Evolutionary conservation across 306 rosid species (phyloP).

Genomic region (Vachellia collinsii): DNA sequence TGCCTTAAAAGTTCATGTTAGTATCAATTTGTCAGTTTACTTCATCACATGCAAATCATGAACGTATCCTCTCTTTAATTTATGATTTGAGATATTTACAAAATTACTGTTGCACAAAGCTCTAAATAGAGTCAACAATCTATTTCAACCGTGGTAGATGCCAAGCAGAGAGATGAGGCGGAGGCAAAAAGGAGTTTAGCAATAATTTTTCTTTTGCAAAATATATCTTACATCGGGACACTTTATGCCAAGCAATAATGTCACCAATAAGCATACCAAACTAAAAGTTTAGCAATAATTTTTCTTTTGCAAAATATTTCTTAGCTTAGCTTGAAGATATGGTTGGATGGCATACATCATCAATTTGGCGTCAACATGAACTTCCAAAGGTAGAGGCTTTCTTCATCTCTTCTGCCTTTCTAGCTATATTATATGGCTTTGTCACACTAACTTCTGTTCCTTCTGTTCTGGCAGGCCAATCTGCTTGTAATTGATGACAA

Average conservation of each 20-base stretch:
- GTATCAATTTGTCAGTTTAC: conserved; percentile 41
- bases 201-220: no score
- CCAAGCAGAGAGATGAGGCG: no score
- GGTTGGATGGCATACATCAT: conserved; percentile 99
- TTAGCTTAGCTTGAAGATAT: conserved; percentile 72
- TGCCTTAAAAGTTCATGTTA: conserved; percentile 88
- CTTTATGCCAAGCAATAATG: no score
- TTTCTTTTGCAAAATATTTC: conserved; percentile 39
- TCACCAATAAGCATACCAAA: conserved; percentile 19
- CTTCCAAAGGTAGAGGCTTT: conserved; percentile 80
- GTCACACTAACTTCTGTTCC: conserved; percentile 25
- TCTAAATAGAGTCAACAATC: conserved; percentile 12
- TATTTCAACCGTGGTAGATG: conserved; percentile 12
- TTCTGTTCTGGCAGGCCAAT: conserved; percentile 63
- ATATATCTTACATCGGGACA: no score
- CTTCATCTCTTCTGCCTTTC: conserved; percentile 15
- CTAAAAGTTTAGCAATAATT: conserved; percentile 16
- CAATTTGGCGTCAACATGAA: conserved; percentile 92
- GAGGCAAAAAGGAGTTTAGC: no score
- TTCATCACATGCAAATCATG: conserved; percentile 61
- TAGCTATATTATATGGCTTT: conserved; percentile 26
- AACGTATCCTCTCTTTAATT: conserved; percentile 71
- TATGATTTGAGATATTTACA: conserved; percentile 15
- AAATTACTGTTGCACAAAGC: not conserved
- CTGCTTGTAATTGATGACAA: conserved; percentile 62